Conservation (phyloP, 805 yeast genomes). For the Saccharomycopsis oosterbeekiorum region DNA sequence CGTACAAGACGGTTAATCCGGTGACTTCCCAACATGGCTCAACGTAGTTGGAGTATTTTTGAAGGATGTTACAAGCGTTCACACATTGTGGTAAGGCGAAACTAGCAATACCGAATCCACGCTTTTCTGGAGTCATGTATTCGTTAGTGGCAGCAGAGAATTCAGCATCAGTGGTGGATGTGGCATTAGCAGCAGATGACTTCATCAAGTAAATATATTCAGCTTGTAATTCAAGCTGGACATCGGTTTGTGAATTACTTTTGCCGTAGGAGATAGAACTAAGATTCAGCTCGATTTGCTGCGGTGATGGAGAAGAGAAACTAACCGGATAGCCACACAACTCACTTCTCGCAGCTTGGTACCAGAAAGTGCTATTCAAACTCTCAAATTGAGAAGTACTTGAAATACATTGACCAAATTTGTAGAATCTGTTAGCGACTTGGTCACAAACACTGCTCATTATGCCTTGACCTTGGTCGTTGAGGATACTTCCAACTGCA, state of each 20-base stretch:
- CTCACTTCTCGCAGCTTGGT: slow-evolving; percentile 11
- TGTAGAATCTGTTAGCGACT: slow-evolving; percentile 5
- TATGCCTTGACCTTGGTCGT: background rate
- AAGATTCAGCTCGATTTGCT: background rate
- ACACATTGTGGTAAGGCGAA: slow-evolving; percentile 6
- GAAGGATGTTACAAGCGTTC: slow-evolving; percentile 3
- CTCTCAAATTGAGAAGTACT: slow-evolving; percentile 2
- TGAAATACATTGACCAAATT: slow-evolving; percentile 14
- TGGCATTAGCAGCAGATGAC: background rate
- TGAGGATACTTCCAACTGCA: background rate
- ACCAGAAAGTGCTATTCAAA: slow-evolving; percentile 12
- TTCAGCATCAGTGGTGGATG: background rate
- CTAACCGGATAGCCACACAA: slow-evolving; percentile 9
- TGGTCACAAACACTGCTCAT: slow-evolving; percentile 6
- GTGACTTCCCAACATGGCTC: slow-evolving; percentile 13
- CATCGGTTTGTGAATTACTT: background rate
- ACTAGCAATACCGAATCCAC: background rate
- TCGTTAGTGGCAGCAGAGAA: background rate
- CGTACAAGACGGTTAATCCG: slow-evolving; percentile 11
- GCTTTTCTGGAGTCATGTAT: background rate
- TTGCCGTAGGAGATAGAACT: background rate
- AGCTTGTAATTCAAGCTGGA: slow-evolving; percentile 8
- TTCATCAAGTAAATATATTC: slow-evolving; percentile 7
- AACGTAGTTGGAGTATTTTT: slow-evolving; percentile 4
- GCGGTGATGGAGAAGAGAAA: slow-evolving; percentile 3